Evolutionary conservation across 208 protist genomes (phyloP), one percentile per base, ranked within the genome.

Genomic region (Leishmania turanica): DNA sequence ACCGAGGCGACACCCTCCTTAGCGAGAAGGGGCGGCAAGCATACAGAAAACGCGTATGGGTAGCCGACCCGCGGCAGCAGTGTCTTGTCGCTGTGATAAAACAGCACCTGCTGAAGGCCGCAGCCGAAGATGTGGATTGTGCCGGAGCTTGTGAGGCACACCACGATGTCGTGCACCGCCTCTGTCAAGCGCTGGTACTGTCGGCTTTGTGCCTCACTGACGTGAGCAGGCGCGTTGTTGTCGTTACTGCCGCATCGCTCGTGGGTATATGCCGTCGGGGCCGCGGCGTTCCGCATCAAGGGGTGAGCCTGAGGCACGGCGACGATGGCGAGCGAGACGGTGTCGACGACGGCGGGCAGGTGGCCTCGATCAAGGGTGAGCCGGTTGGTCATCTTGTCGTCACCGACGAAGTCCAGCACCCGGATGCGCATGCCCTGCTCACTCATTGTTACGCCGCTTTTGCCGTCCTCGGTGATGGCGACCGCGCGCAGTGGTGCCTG

Each of bases 381-480:
- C 2, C 80, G 75, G 64, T 75, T 58, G 47, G 27, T 34, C 24
- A 92, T 85, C 34, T 86, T 86, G 60, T 86, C 75, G 66, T 90
- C 90, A 5, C 82, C 77, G 51, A 85, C 76, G 17, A 93, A 87
- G 78, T 92, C 85, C 21, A 93, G 40, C 15, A 95, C 58, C 47
- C 90, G 88, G 3, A 95, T 78, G 45, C 80, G 82, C 69, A 89
- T 93, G 60, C 90, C 90, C 13, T 88, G 82, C 65, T 88, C 87
- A 79, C 92, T 90, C 75, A 93, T 91, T 11, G 89, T 91, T 65
- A 95, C 87, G 13, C 86, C 92, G 64, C 80, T 87, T 34, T 73
- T 81, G 42, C 92, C 92, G 70, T 95, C 90, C 17, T 85, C 60
- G 13, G 87, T 91, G 78, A 93, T 89, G 51, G 90, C 82, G 76